Base-by-base conservation (phyloP, 2,329 filamentous ascomycete genomes). In the Camillea tinctor region DNA sequence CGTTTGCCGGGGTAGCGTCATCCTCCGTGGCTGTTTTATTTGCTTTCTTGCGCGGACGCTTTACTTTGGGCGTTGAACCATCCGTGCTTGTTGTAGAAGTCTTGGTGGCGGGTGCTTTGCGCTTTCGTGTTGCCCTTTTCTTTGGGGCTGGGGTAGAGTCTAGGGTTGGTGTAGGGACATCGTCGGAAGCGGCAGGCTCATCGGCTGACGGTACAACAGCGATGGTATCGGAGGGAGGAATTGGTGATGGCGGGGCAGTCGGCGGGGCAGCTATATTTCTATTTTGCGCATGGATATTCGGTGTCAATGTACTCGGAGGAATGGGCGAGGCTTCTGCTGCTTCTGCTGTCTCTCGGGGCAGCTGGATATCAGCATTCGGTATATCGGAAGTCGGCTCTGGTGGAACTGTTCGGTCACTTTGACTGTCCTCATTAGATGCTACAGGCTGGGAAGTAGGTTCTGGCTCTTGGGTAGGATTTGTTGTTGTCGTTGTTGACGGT, bases 21-120 rank as follows among this genome's bases (percentile, higher is more conserved):
- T 60, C 58, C 53, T 69, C 68, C 7, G 52, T 20, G 13, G 60
- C 48, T 7, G 59, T 52, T 17, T 53, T 26, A 6, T 59, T 48
- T 30, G 58, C 63, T 26, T 64, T 67, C 58, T 71, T 75, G 51
- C 69, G 64, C 54, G 64, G 60, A n/a, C 69, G 68, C 56, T 65
- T 72, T 58, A 69, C 74, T 61, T 74, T 75, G n/a, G 71, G 74
- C 4, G 68, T 66, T 7, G 66, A 50, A 40, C 53, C 58, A 53
- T 64, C 66, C 36, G 57, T 21, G 44, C 50, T 49, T 21, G 54
- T 20, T 4, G 24, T 58, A 23, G n/a, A n/a, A n/a, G 55, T 57
- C 7, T 64, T 60, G 3, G 61, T 59, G 26, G 64, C 59, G 20
- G 66, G 52, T 9, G 67, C 55, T 54, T 70, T 69, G n/a, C 72